Base-by-base conservation (phyloP, 495 filamentous ascomycete species). In the Tirmania nivea region DNA sequence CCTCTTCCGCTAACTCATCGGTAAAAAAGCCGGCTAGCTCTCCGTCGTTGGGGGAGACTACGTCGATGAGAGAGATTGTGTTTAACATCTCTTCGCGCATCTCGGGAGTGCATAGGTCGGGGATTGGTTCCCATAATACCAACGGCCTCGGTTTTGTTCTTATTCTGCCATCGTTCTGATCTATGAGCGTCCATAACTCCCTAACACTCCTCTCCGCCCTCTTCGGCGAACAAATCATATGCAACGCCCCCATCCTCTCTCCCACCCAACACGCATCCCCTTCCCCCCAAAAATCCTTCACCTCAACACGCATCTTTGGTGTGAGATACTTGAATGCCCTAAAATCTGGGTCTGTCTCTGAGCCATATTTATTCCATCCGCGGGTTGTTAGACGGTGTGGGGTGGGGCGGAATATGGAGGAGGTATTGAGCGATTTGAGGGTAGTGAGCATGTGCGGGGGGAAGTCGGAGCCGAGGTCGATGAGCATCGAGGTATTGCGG, bases 271-370 rank as follows among this genome's bases (percentile, higher is more conserved):
- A 71, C 16, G 92, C 69, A 10, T 89, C 73, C 50, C 67, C 67
- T 0, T 68, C 67, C 1, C 73, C 66, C 8, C 70, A 71, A 0
- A 87, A 69, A 60, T 75, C 75, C 7, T 64, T 61, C 19, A 76
- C 74, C 51, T 78, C 77, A 6, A 97, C 69, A 35, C 87, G 81
- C 54, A 83, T 70, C 67, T 94, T 97, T 6, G 81, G 82, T 9
- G 86, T 95, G 48, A 79, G 71, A 66, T 94, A 97, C 66, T 76
- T 77, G 73, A 97, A 97, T 19, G 78, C 83, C 69, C 73, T 68
- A 55, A 69, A 65, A 55, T 70, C 68, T 4, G 39, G 39, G 39
- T 45, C 17, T 19, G 17, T 8, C 39, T 45, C 17, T 31, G 25
- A 31, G 1, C 17, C 39, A 8, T 45, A 45, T 4, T 14, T 45